Conservation (phyloP, 2,329 filamentous ascomycete genomes). For the Diaporthe vaccinii region DNA sequence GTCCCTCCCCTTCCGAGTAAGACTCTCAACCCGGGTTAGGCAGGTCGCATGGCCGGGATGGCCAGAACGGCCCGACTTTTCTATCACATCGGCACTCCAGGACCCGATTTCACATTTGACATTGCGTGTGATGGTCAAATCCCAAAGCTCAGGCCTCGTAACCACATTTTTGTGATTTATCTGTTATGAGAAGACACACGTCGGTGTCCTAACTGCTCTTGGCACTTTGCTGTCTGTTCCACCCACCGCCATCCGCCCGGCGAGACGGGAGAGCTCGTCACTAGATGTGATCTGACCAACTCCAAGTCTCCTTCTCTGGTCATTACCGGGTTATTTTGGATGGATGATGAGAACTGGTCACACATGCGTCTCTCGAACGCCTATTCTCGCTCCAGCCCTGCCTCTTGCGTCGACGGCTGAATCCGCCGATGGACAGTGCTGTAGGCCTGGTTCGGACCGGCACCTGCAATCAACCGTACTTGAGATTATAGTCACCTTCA, state of each 20-base stretch:
- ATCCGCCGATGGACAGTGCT: background rate
- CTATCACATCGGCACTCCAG: background rate
- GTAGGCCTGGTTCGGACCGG: background rate
- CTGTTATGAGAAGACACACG: background rate
- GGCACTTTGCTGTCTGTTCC: too few species aligned
- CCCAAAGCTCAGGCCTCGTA: background rate
- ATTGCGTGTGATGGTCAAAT: background rate
- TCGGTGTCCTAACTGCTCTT: background rate
- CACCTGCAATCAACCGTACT: background rate
- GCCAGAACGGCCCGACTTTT: background rate
- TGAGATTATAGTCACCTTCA: background rate
- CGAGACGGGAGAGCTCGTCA: background rate
- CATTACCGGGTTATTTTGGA: background rate
- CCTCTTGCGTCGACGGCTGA: background rate
- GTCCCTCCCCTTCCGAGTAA: background rate
- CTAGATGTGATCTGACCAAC: background rate
- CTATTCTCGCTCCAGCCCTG: background rate
- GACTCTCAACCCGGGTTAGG: background rate
- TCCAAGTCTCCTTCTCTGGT: background rate
- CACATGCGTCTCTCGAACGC: background rate
- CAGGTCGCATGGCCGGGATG: slow-evolving; percentile 1
- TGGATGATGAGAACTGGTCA: background rate
- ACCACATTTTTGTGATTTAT: background rate
- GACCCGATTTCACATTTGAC: slow-evolving; percentile 7
- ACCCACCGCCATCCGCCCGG: background rate